Conservation (phyloP, 768 basidiomycete genomes). For the Kwoniella mangroviensis region DNA sequence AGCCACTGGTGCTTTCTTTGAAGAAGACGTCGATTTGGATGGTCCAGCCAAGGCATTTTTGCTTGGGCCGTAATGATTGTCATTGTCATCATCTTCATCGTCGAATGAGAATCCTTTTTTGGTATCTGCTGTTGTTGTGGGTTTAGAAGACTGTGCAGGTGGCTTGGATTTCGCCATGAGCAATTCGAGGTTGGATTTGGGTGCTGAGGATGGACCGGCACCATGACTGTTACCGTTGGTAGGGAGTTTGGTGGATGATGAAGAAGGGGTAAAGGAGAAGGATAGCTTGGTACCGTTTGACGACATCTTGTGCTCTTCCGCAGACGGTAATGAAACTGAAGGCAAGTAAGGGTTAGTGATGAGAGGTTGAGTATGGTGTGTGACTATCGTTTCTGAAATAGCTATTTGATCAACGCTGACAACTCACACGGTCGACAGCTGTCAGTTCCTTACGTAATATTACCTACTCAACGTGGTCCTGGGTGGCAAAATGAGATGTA, state of each 20-base stretch:
- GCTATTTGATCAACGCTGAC: too few species aligned
- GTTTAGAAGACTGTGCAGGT: constrained; percentile 18
- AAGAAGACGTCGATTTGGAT: constrained; percentile 1
- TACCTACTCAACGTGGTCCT: neutral
- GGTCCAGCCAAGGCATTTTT: constrained; percentile 20
- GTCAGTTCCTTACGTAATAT: neutral
- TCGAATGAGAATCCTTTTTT: constrained; percentile 65
- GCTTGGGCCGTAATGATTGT: constrained; percentile 55
- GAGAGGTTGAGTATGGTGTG: neutral
- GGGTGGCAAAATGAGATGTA: constrained; percentile 14
- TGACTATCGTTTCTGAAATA: too few species aligned
- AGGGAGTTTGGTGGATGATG: constrained; percentile 6
- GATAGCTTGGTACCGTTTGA: constrained; percentile 68
- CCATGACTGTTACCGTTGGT: neutral
- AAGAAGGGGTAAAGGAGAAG: constrained; percentile 68
- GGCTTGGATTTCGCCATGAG: constrained; percentile 44
- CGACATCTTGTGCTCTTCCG: constrained; percentile 20
- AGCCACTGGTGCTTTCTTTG: constrained; percentile 10
- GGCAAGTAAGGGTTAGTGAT: neutral
- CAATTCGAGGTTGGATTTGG: constrained; percentile 43
- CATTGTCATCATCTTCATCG: constrained; percentile 65
- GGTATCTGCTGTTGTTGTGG: neutral
- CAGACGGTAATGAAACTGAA: neutral
- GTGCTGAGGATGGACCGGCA: constrained; percentile 16
- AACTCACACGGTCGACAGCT: too few species aligned